A percentile compares a stretch with the other conserved stretches of the same genome.
phyloP scores from a whole-genome alignment of 2,329 filamentous ascomycete species.

The Botrytis fragariae region DNA sequence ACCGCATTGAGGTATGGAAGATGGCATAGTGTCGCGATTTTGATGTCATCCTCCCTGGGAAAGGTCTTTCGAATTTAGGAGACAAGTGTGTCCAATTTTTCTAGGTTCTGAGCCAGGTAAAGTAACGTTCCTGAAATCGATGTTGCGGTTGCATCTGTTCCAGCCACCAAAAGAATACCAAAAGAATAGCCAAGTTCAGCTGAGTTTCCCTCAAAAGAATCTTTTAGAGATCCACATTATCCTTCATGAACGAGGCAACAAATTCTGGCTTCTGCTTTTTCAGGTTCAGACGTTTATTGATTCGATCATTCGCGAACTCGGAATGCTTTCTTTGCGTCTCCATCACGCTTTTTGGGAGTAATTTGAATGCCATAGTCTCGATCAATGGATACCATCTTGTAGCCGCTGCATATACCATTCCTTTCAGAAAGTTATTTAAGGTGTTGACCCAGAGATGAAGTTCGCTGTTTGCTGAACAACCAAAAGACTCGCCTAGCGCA shows the following conservation, averaged over 20 bases:
- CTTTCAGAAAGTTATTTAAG: neutral
- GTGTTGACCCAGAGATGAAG: neutral
- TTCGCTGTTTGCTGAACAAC: neutral
- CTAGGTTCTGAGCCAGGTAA: neutral
- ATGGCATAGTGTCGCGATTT: neutral
- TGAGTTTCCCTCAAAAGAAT: neutral
- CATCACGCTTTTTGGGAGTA: neutral
- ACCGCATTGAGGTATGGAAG: conserved; percentile 24
- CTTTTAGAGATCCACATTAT: neutral
- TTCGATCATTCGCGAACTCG: neutral
- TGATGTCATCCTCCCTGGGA: neutral
- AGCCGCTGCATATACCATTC: neutral
- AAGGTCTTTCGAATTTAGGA: neutral
- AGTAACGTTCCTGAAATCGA: neutral
- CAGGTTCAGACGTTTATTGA: neutral
- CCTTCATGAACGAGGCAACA: conserved; percentile 1
- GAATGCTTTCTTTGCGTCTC: neutral
- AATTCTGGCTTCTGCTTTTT: neutral
- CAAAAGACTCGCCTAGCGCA: conserved; percentile 31
- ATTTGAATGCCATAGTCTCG: neutral
- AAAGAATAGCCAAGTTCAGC: neutral
- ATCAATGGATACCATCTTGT: neutral
- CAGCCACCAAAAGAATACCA: neutral
- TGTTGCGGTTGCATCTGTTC: neutral
- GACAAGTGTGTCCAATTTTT: neutral